These are phyloP conservation scores for Pyrenophora graminea DNA, from an alignment of 2,329 filamentous ascomycete genomes.

Conservation along the genomic window DNA sequence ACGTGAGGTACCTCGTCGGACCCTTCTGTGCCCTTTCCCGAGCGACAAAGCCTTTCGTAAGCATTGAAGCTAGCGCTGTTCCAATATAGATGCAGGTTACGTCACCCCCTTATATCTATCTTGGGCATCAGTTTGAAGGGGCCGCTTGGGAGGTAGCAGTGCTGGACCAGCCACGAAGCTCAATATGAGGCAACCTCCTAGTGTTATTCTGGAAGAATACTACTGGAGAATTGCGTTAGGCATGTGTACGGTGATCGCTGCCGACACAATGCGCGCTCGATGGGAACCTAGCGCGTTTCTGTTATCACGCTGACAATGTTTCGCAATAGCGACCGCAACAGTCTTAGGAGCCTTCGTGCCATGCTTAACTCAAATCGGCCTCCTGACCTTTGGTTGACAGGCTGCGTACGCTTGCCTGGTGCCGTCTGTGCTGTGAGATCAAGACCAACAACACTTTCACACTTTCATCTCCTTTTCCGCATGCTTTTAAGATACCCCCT, in stretches of 20 bases:
- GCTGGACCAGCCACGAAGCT: too few species aligned
- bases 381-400: slow-evolving; percentile 1
- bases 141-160: too few species aligned
- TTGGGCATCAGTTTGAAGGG: too few species aligned
- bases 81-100: too few species aligned
- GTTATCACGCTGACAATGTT: slow-evolving; percentile 32
- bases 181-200: too few species aligned
- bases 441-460: slow-evolving; percentile 7
- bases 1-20: background rate
- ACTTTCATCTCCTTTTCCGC: slow-evolving; percentile 4
- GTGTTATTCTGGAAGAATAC: too few species aligned
- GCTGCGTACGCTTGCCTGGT: background rate
- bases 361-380: slow-evolving; percentile 18
- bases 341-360: background rate
- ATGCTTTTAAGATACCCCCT: slow-evolving; percentile 10
- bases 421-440: slow-evolving; percentile 11
- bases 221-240: too few species aligned
- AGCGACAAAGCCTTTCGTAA: background rate
- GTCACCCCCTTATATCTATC: too few species aligned
- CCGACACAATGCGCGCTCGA: slow-evolving; percentile 1
- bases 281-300: slow-evolving; percentile 10
- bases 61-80: too few species aligned
- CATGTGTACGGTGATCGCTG: background rate
- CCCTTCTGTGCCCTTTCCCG: background rate
- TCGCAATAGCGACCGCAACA: slow-evolving; percentile 14